phyloP scores from a whole-genome alignment of 208 protist genomes.

The Trypanosoma scelopori region DNA sequence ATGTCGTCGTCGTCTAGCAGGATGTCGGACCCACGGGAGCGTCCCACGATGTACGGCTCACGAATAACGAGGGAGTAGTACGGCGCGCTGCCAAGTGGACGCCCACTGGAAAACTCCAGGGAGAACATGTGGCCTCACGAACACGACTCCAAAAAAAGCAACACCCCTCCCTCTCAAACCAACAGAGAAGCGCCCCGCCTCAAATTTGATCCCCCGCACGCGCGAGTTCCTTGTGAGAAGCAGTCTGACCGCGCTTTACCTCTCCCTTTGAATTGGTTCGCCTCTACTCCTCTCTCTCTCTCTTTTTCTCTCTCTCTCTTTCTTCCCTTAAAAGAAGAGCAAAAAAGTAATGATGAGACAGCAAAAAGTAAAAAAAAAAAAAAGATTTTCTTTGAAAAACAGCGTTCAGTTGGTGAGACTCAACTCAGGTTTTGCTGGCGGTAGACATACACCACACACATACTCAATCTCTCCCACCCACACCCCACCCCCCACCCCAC shows the following conservation, averaged over 20 bases:
- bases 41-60: slow-evolving; percentile 70
- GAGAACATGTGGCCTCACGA: slow-evolving; percentile 49
- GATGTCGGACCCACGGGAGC: slow-evolving; percentile 34
- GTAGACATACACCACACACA: no score
- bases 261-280: no score
- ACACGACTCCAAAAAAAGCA: not conserved
- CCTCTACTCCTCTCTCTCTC: not conserved
- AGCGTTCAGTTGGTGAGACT: not conserved
- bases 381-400: no score
- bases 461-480: no score
- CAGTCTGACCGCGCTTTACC: no score
- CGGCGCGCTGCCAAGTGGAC: slow-evolving; percentile 46
- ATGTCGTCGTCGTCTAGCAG: slow-evolving; percentile 43
- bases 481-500: no score
- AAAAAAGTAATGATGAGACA: slow-evolving; percentile 14
- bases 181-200: no score
- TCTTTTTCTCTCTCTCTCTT: slow-evolving; percentile 7
- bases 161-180: not conserved
- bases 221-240: no score
- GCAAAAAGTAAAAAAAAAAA: slow-evolving; percentile 18
- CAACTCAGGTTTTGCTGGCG: no score
- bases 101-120: slow-evolving; percentile 53
- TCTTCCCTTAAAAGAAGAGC: slow-evolving; percentile 1
- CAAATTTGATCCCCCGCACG: no score
- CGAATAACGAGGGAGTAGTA: slow-evolving; percentile 84